Conservation (phyloP, 768 basidiomycete species). For the Tubosaeta brunneosetosa region DNA sequence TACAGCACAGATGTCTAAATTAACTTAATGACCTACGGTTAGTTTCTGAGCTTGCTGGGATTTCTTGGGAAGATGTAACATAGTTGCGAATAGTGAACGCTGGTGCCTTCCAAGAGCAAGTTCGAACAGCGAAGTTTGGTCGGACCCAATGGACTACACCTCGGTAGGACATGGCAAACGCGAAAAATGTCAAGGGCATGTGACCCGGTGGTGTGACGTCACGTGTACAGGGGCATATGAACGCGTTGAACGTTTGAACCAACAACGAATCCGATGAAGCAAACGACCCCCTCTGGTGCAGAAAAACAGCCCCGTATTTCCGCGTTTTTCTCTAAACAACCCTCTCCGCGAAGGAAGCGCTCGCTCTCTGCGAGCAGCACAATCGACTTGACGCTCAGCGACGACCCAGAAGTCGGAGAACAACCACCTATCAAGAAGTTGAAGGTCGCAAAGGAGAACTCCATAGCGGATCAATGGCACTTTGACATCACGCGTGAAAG, state of each 20-base stretch:
- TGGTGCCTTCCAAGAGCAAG: background rate
- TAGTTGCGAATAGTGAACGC: slow-evolving; percentile 8
- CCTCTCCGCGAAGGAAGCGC: slow-evolving; percentile 28
- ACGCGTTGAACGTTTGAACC: too few relatives aligned
- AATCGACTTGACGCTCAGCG: slow-evolving; percentile 51
- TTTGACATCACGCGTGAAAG: slow-evolving; percentile 32
- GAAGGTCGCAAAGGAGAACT: slow-evolving; percentile 18
- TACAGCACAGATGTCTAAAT: background rate
- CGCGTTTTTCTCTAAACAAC: slow-evolving; percentile 34
- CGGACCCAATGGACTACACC: slow-evolving; percentile 4
- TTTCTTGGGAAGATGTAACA: slow-evolving; percentile 30
- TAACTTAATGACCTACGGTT: slow-evolving; percentile 47
- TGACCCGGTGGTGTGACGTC: slow-evolving; percentile 21
- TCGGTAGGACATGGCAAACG: slow-evolving; percentile 10
- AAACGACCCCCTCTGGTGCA: slow-evolving; percentile 9
- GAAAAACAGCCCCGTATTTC: slow-evolving; percentile 38
- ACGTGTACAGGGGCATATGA: slow-evolving; percentile 13
- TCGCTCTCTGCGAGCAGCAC: slow-evolving; percentile 20
- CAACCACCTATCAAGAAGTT: slow-evolving; percentile 28
- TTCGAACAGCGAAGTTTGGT: background rate
- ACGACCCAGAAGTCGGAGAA: slow-evolving; percentile 29
- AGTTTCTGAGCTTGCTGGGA: slow-evolving; percentile 51
- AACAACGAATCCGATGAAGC: slow-evolving; percentile 14
- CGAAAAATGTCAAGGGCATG: slow-evolving; percentile 17
- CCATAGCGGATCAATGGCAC: slow-evolving; percentile 40